Percentiles rank a stretch among this genome's conserved stretches.
Evolutionary conservation across 148 eudicot species (phyloP).

Genomic region (Persicaria maculosa): DNA sequence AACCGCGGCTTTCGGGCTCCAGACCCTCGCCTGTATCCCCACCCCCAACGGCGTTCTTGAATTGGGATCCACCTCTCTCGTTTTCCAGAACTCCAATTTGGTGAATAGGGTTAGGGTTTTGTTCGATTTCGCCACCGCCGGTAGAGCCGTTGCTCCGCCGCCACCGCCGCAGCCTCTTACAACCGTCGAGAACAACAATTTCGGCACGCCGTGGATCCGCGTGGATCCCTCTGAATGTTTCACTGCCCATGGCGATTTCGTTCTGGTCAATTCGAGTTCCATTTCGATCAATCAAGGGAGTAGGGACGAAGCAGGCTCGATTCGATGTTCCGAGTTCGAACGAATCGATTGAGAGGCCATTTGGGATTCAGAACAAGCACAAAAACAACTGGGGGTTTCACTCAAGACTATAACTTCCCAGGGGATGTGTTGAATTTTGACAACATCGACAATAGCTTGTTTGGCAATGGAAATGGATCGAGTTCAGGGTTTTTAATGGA

Average conservation of each 20-base stretch:
- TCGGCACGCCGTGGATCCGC: no score
- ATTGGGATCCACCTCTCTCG: not conserved
- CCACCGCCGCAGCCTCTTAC: no score
- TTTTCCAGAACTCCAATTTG: not conserved
- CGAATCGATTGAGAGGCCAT: not conserved
- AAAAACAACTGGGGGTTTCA: not conserved
- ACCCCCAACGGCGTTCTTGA: not conserved
- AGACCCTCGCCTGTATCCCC: not conserved
- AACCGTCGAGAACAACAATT: no score
- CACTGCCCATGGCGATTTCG: no score
- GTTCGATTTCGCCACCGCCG: not conserved
- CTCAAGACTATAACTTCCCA: not conserved
- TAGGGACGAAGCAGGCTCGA: not conserved
- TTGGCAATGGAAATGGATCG: not conserved
- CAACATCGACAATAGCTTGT: no score
- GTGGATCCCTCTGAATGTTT: no score
- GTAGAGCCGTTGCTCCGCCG: no score
- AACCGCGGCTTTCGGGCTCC: not conserved
- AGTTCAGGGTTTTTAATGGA: constrained; percentile 33
- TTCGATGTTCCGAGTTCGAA: not conserved
- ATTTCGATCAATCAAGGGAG: no score
- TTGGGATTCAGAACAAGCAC: not conserved
- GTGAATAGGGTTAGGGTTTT: not conserved
- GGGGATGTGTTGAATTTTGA: not conserved
- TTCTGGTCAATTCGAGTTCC: no score